These are phyloP conservation scores for Clavispora phyllophila DNA, from an alignment of 805 yeast genomes.

Conservation along the genomic window DNA sequence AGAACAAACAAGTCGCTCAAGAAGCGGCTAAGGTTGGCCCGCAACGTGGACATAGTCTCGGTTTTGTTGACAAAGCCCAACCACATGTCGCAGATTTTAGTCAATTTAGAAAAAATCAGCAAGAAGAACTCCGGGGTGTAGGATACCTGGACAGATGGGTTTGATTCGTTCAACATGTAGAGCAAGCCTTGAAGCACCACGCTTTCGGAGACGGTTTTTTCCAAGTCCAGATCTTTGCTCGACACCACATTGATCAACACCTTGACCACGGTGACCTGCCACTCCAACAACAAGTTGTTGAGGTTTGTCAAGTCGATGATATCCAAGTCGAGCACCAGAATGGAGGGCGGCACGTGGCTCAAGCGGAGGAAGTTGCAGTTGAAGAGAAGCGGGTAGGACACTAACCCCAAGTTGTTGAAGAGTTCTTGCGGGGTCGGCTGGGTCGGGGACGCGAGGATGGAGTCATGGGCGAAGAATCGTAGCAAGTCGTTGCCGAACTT, in stretches of 20 bases:
- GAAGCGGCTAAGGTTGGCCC: slow-evolving; percentile 12
- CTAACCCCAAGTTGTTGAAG: slow-evolving; percentile 49
- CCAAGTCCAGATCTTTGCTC: not conserved
- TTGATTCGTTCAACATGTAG: slow-evolving; percentile 16
- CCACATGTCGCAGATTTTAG: slow-evolving; percentile 19
- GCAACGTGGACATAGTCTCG: slow-evolving; percentile 10
- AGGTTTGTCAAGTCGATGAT: slow-evolving; percentile 21
- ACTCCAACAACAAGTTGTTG: slow-evolving; percentile 39
- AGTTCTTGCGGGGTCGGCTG: slow-evolving; percentile 17
- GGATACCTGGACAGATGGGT: slow-evolving; percentile 2
- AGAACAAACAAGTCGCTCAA: slow-evolving; percentile 10
- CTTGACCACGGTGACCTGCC: slow-evolving; percentile 42
- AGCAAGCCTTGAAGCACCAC: slow-evolving; percentile 26
- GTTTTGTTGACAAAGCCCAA: slow-evolving; percentile 12
- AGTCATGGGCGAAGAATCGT: slow-evolving; percentile 10
- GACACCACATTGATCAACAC: slow-evolving; percentile 29
- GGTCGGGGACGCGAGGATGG: slow-evolving; percentile 7
- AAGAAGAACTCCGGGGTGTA: slow-evolving; percentile 18
- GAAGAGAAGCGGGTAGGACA: slow-evolving; percentile 46
- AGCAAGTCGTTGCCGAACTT: slow-evolving; percentile 13
- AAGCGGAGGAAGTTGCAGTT: slow-evolving; percentile 27
- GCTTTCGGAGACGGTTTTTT: slow-evolving; percentile 6
- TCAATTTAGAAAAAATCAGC: slow-evolving; percentile 11
- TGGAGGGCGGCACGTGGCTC: slow-evolving; percentile 7
- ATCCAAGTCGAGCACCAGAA: slow-evolving; percentile 15